These are phyloP conservation scores for Heterobasidion annosum DNA, from an alignment of 1,284 basidiomycete genomes.

Conservation along the genomic window DNA sequence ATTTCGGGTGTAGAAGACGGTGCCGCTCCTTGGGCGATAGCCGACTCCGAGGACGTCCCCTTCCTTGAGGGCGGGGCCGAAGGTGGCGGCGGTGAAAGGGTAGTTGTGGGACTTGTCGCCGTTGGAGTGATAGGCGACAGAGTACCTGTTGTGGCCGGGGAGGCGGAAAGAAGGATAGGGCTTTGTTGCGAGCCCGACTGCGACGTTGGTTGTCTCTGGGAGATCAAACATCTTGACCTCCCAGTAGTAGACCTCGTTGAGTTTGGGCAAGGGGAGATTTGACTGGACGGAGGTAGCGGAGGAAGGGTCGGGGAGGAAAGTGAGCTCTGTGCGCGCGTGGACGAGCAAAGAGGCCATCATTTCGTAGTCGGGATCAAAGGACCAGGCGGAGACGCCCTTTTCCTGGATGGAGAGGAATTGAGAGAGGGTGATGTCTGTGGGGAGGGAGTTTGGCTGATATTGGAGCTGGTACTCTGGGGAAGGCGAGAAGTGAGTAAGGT, in stretches of 20 bases:
- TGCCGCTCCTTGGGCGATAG: conserved; percentile 89
- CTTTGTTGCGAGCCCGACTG: conserved; percentile 89
- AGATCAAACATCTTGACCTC: conserved; percentile 98
- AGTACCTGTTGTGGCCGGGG: conserved; percentile 83
- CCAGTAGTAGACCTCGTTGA: conserved; percentile 98
- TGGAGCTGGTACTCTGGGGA: conserved; percentile 80
- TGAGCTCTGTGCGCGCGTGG: conserved; percentile 90
- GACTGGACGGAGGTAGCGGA: conserved; percentile 91
- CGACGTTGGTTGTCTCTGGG: conserved; percentile 73
- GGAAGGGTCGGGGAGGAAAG: conserved; percentile 90
- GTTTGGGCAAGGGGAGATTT: conserved; percentile 87
- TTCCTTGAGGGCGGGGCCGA: conserved; percentile 82
- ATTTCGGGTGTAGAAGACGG: conserved; percentile 94
- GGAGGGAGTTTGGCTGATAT: conserved; percentile 86
- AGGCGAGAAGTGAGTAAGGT: not conserved
- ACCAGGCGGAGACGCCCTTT: conserved; percentile 97
- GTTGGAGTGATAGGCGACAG: conserved; percentile 95
- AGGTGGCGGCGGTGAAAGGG: conserved; percentile 85
- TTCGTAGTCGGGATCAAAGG: conserved; percentile 95
- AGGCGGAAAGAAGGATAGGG: conserved; percentile 90
- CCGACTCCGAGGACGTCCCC: conserved; percentile 93
- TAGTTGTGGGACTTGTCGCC: conserved; percentile 98
- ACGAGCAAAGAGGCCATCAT: conserved; percentile 85
- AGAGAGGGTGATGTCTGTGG: conserved; percentile 93
- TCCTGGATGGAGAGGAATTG: conserved; percentile 97